phyloP scores from a whole-genome alignment of 2,329 filamentous ascomycete species.

The Emmonsia crescens region DNA sequence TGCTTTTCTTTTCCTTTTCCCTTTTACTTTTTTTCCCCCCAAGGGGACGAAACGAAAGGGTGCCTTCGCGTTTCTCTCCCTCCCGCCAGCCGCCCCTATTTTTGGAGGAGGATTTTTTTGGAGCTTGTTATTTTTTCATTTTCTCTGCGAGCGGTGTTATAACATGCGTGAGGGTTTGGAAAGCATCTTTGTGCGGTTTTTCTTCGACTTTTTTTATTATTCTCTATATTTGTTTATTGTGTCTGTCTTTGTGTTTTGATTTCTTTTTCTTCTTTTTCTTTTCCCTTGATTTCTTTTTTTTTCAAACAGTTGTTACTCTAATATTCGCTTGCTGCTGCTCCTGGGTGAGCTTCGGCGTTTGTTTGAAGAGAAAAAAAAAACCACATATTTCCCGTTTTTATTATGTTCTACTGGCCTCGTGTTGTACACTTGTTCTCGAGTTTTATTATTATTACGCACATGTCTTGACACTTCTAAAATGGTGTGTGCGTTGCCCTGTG shows the following conservation, averaged over 20 bases:
- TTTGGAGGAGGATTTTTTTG: conserved; percentile 16
- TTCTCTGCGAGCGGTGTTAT: conserved; percentile 7
- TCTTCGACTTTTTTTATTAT: conserved; percentile 7
- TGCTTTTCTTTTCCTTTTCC: background rate
- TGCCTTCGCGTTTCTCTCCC: background rate
- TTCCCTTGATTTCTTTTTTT: background rate
- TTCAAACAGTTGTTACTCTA: background rate
- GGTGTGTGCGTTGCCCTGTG: too few relatives aligned
- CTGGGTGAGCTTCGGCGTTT: background rate
- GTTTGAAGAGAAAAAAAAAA: background rate
- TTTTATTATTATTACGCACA: background rate
- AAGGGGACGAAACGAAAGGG: background rate
- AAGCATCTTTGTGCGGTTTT: conserved; percentile 7
- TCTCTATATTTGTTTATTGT: conserved; percentile 3
- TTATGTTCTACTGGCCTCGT: background rate
- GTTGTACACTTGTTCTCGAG: background rate
- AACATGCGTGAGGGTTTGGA: conserved; percentile 9
- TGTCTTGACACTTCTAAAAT: background rate
- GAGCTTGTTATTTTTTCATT: background rate
- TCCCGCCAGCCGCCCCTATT: background rate
- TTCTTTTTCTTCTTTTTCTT: background rate
- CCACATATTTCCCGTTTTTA: background rate
- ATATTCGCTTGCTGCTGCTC: background rate
- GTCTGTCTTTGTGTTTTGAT: background rate
- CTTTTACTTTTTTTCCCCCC: background rate